These are phyloP conservation scores for Huntiella decipiens DNA, from an alignment of 2,329 filamentous ascomycete species.

Conservation along the genomic window DNA sequence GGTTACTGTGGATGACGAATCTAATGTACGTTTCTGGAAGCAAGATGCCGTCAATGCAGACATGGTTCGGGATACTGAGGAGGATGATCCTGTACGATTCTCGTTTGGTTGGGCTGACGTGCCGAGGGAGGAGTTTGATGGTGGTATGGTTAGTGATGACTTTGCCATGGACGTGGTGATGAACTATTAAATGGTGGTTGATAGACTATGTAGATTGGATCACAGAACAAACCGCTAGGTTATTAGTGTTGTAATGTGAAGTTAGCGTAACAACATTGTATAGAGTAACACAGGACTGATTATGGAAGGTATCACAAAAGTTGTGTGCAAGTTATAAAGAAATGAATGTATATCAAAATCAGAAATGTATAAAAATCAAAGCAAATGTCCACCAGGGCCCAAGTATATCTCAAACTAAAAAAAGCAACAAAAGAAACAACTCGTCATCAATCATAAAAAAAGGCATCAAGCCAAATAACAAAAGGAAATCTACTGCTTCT, in stretches of 20 bases:
- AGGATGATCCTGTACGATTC: neutral
- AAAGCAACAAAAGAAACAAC: neutral
- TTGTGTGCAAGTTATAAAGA: neutral
- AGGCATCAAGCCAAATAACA: neutral
- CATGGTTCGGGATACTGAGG: neutral
- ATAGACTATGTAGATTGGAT: neutral
- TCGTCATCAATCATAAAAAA: neutral
- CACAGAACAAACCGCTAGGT: no score
- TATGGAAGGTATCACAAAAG: neutral
- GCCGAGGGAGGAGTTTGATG: neutral
- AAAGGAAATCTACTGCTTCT: neutral
- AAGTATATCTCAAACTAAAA: neutral
- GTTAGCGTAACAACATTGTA: neutral
- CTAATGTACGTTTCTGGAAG: constrained; percentile 5
- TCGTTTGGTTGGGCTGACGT: constrained; percentile 1
- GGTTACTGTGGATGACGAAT: constrained; percentile 6
- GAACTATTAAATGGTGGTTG: neutral
- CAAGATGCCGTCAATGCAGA: neutral
- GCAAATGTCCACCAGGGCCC: neutral
- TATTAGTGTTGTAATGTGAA: no score
- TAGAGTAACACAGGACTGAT: neutral
- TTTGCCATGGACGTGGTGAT: neutral
- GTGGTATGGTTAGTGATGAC: neutral
- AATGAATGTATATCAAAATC: neutral
- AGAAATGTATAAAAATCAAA: neutral